Evolutionary conservation across 2,329 filamentous ascomycete genomes (phyloP).

Genomic region (Paracamarosporium sp.): DNA sequence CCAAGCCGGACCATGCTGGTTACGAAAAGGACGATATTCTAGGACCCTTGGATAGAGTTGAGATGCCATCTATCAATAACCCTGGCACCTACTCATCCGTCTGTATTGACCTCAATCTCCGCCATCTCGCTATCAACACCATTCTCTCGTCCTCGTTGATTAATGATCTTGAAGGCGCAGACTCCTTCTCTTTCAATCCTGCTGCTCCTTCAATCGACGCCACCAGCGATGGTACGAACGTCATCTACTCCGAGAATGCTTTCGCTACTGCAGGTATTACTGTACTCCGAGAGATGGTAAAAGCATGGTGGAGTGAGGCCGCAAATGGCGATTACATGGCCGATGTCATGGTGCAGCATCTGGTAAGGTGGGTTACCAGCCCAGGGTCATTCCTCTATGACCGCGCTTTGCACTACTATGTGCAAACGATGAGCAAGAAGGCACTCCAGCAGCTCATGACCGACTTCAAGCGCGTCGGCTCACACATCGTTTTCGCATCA

Average conservation of each 20-base stretch:
- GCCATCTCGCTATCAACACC: conserved; percentile 96
- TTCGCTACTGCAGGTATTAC: conserved; percentile 91
- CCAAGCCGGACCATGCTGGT: conserved; percentile 91
- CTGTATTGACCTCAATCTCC: conserved; percentile 92
- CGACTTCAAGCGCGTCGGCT: conserved; percentile 93
- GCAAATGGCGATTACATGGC: conserved; percentile 92
- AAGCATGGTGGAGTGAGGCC: conserved; percentile 96
- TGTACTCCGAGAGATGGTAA: conserved; percentile 97
- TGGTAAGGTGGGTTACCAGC: conserved; percentile 96
- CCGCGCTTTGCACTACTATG: conserved; percentile 91
- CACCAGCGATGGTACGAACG: conserved; percentile 67
- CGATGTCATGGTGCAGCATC: conserved; percentile 94
- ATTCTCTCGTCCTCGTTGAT: conserved; percentile 95
- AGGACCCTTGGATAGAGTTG: conserved; percentile 81
- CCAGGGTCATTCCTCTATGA: conserved; percentile 96
- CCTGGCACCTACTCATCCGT: conserved; percentile 94
- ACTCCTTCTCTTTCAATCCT: conserved; percentile 85
- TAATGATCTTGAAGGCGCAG: conserved; percentile 91
- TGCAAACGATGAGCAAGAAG: conserved; percentile 98
- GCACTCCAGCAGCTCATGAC: conserved; percentile 96
- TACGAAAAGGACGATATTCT: conserved; percentile 92
- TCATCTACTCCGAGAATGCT: conserved; percentile 83
- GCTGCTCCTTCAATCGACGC: conserved; percentile 68
- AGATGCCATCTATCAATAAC: conserved; percentile 93
- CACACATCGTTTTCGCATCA: conserved; percentile 93